Evolutionary conservation across 257 asterid genomes (phyloP).

Genomic region (Solanum neorickii): DNA sequence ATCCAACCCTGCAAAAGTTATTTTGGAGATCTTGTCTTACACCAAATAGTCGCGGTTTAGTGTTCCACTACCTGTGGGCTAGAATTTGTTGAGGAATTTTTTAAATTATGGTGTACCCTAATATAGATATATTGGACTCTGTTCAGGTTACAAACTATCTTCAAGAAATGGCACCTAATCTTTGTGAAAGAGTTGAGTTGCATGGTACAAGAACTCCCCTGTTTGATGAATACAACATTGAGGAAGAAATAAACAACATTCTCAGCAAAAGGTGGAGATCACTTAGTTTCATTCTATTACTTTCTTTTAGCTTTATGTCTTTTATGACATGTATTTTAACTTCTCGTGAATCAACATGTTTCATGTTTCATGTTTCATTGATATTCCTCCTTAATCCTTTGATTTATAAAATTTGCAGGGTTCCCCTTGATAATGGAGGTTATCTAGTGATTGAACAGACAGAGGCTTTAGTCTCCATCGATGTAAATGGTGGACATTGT

Average conservation of each 20-base stretch:
- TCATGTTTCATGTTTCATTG: not conserved
- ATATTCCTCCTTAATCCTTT: not conserved
- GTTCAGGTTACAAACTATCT: conserved; percentile 94
- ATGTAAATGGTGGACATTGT: conserved; percentile 95
- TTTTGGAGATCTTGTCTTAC: not conserved
- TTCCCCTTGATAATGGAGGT: conserved; percentile 87
- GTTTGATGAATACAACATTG: conserved; percentile 78
- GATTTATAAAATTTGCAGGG: conserved; percentile 37
- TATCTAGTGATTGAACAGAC: conserved; percentile 97
- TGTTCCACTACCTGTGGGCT: not conserved
- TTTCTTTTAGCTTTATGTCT: not conserved
- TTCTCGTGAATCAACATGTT: not conserved
- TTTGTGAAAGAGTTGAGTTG: conserved; percentile 83
- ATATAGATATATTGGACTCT: not conserved
- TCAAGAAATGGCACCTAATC: conserved; percentile 85
- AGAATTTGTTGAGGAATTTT: not conserved
- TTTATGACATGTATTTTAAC: not conserved
- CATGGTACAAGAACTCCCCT: conserved; percentile 66
- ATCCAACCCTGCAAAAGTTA: not conserved
- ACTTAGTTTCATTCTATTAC: not conserved
- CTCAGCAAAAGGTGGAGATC: conserved; percentile 74
- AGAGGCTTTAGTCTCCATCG: conserved; percentile 90
- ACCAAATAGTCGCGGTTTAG: not conserved
- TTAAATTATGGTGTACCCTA: not conserved
- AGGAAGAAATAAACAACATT: conserved; percentile 74